A percentile compares a stretch with the other conserved stretches of the same genome.
Conservation (phyloP, 192 early-diverging fungal species). For the Backusella australiensis region DNA sequence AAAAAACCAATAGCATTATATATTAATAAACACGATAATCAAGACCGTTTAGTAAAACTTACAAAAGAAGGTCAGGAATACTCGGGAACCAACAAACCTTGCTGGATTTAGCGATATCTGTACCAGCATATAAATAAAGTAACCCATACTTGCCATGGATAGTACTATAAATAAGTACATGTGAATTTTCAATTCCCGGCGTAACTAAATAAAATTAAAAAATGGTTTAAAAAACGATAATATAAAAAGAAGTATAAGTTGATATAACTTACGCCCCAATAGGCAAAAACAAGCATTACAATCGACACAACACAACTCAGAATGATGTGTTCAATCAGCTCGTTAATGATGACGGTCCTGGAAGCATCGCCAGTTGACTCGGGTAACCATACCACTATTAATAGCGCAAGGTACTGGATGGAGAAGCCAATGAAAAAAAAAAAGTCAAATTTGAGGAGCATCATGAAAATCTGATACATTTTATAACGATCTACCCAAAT, state of each 20-base stretch:
- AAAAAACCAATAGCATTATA: background rate
- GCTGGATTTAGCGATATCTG: constrained; percentile 50
- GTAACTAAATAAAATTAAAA: constrained; percentile 35
- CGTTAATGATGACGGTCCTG: constrained; percentile 25
- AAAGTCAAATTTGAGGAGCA: constrained; percentile 77
- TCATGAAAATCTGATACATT: constrained; percentile 77
- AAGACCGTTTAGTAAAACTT: constrained; percentile 21
- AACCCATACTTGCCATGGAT: constrained; percentile 61
- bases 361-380: constrained; percentile 7
- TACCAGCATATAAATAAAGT: constrained; percentile 66
- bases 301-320: constrained; percentile 47
- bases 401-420: constrained; percentile 65
- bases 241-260: no score
- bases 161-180: constrained; percentile 63
- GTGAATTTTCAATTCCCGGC: constrained; percentile 47
- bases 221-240: background rate
- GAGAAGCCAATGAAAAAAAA: constrained; percentile 79
- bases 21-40: background rate
- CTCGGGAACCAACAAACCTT: constrained; percentile 45
- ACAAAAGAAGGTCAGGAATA: constrained; percentile 58
- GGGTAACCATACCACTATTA: constrained; percentile 47
- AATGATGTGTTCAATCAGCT: constrained; percentile 42
- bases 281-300: constrained; percentile 47
- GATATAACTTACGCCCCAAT: constrained; percentile 50
- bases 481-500: constrained; percentile 58